Evolutionary conservation across 2,329 filamentous ascomycete species (phyloP).

Genomic region (Didymella keratinophila): DNA sequence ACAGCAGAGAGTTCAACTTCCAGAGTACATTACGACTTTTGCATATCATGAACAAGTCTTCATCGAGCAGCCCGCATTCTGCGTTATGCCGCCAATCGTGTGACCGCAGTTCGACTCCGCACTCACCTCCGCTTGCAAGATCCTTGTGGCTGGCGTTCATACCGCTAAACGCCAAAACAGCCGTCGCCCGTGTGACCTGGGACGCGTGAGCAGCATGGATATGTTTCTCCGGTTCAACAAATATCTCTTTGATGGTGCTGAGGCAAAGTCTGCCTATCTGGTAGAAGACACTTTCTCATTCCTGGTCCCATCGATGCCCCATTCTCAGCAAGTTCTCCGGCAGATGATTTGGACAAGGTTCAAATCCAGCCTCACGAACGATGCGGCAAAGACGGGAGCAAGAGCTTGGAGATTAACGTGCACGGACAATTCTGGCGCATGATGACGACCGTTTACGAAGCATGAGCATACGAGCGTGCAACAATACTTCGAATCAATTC

Average conservation of each 20-base stretch:
- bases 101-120: slow-evolving; percentile 19
- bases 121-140: slow-evolving; percentile 15
- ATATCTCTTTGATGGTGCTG: neutral
- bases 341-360: neutral
- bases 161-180: slow-evolving; percentile 17
- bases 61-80: neutral
- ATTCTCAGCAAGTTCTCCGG: neutral
- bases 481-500: neutral
- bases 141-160: slow-evolving; percentile 17
- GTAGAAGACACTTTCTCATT: neutral
- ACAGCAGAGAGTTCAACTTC: neutral
- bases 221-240: neutral
- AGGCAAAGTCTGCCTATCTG: neutral
- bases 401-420: neutral
- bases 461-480: slow-evolving; percentile 8
- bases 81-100: slow-evolving; percentile 18
- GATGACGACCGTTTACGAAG: slow-evolving; percentile 12
- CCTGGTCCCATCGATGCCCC: neutral
- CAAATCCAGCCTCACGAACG: neutral
- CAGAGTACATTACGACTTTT: neutral
- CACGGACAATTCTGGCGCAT: slow-evolving; percentile 2
- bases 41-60: neutral
- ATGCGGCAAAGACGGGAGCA: neutral
- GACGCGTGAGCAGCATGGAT: slow-evolving; percentile 10
- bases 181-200: slow-evolving; percentile 12